Evolutionary conservation across 768 basidiomycete species (phyloP).

Genomic region (Leccinum disarticulatum): DNA sequence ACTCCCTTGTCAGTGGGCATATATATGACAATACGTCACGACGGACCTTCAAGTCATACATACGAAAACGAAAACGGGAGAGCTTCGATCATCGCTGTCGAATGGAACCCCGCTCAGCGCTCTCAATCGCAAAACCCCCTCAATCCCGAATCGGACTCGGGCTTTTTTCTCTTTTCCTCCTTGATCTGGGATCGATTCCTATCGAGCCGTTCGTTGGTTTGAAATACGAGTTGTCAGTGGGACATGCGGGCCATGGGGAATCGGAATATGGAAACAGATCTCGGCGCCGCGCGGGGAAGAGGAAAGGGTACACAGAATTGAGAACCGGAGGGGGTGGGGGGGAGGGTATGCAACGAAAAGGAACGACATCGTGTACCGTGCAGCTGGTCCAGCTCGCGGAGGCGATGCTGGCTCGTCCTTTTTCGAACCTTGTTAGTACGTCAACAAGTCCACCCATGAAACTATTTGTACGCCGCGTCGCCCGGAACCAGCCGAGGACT

Average conservation of each 20-base stretch:
- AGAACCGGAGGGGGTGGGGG: background rate
- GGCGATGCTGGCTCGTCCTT: background rate
- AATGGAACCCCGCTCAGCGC: background rate
- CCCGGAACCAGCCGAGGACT: background rate
- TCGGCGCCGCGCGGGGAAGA: background rate
- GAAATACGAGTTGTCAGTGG: background rate
- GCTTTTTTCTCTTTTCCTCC: background rate
- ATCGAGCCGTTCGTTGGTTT: background rate
- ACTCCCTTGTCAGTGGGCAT: background rate
- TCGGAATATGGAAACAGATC: background rate
- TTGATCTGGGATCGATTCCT: constrained; percentile 2
- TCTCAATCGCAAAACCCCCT: constrained; percentile 16
- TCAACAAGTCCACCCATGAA: background rate
- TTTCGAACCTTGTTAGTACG: background rate
- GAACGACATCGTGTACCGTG: background rate
- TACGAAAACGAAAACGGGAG: background rate
- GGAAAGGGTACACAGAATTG: background rate
- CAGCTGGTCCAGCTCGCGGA: background rate
- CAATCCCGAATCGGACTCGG: background rate
- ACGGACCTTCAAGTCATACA: background rate
- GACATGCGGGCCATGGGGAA: background rate
- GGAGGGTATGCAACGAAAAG: background rate
- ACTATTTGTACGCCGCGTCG: background rate
- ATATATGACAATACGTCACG: background rate
- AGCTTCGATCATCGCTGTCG: background rate